phyloP scores from a whole-genome alignment of 2,329 filamentous ascomycete species.

The Trichophaea hybrida region DNA sequence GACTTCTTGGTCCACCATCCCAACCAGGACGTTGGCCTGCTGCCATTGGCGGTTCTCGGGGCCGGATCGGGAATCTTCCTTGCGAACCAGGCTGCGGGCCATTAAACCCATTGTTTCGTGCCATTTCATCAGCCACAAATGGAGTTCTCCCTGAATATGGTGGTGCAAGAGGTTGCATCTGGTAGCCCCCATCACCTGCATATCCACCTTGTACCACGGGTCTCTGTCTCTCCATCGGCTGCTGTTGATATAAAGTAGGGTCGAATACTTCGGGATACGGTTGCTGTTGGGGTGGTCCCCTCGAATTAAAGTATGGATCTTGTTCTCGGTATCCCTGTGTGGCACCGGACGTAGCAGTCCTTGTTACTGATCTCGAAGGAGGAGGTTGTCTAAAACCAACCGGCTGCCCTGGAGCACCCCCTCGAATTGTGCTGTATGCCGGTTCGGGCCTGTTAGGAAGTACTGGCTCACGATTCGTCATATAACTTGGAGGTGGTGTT shows the following conservation, averaged over 20 bases:
- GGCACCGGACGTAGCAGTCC: not conserved
- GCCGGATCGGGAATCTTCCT: not conserved
- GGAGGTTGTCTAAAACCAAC: not conserved
- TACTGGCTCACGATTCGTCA: constrained; percentile 30
- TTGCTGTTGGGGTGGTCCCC: not conserved
- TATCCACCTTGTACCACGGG: not conserved
- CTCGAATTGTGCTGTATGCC: not conserved
- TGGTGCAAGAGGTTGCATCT: constrained; percentile 4
- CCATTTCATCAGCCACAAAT: constrained; percentile 8
- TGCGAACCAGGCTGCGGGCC: not conserved
- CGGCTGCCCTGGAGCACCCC: not conserved
- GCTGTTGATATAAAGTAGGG: not conserved
- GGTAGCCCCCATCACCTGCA: not conserved
- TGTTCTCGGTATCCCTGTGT: not conserved
- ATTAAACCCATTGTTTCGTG: not conserved
- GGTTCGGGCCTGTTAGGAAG: constrained; percentile 7
- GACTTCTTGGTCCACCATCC: not conserved
- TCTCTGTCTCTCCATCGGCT: not conserved
- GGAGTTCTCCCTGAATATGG: constrained; percentile 3
- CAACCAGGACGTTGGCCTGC: not conserved
- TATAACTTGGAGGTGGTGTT: not conserved
- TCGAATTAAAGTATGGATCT: not conserved
- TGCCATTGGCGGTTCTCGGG: not conserved
- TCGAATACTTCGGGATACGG: not conserved
- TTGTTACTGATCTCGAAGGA: constrained; percentile 1